Base-by-base conservation (phyloP, 371 early-diverging fungal species). In the Syncephalis plumigaleata region DNA sequence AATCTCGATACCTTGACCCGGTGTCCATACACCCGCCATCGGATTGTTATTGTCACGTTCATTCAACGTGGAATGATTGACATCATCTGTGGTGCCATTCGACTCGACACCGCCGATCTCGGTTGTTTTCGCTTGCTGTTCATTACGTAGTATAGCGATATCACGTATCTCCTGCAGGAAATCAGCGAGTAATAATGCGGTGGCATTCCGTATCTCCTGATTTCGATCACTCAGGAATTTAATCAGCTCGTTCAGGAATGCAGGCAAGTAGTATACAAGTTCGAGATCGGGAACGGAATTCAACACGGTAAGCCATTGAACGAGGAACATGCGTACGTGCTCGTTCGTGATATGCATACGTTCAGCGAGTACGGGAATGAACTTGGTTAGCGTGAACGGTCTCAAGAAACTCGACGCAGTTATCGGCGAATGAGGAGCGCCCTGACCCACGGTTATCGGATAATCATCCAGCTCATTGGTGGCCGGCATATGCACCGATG, bases 201-300 rank as follows among this genome's bases (percentile, higher is more conserved):
- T 78, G 16, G 74, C 70, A 2, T 71, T 73, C 9, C 87, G 64
- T 17, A 94, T 85, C 58, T 92, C 92, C 24, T 77, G 71, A 56
- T 79, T 86, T 1, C 77, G 64, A 63, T 94, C 95, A 50, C 77
- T 79, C 39, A 93, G 63, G 50, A 86, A 92, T 8, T 67, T 61
- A 27, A 94, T 61, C 22, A 93, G 65, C 0, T 90, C 90, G 54
- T 87, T 89, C 45, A 94, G 61, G 50, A 91, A 93, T 42, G 80
- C 79, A 2, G 91, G 92, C 5, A 94, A 58, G 55, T 77, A 85
- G 0, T 72, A 71, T 2, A 93, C 77, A 31, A 94, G 61, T 52
- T 92, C 92, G 9, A 93, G 60, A 36, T 89, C 91, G 0, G 93
- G 95, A 8, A 93, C 77, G 0, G 86, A 78, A 53, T 88, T 84